A percentile compares a stretch with the other conserved stretches of the same genome.
Evolutionary conservation across 257 asterid species (phyloP).

Genomic region (Misopates orontium): DNA sequence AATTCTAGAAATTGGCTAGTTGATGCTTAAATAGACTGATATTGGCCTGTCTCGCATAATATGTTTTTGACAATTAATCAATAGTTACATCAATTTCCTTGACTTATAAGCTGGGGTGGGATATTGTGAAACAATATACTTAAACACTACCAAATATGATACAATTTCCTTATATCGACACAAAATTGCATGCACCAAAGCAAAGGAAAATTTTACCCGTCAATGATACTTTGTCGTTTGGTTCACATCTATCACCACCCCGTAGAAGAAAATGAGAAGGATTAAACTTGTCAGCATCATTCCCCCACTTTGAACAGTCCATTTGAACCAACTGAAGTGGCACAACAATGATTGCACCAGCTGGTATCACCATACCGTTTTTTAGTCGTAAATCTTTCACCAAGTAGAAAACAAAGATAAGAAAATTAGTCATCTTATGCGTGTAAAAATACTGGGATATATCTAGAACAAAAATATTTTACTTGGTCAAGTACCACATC

Average conservation of each 20-base stretch:
- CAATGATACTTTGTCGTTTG: slow-evolving; percentile 23
- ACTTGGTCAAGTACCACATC: no score
- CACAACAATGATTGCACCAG: slow-evolving; percentile 43
- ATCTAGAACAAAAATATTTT: no score
- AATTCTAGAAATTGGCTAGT: no score
- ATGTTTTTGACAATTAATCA: not conserved
- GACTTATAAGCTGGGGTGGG: not conserved
- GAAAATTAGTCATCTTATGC: slow-evolving; percentile 22
- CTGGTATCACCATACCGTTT: slow-evolving; percentile 42
- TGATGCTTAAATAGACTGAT: no score
- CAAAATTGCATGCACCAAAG: slow-evolving; percentile 2
- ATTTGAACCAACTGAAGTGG: slow-evolving; percentile 47
- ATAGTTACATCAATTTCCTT: not conserved
- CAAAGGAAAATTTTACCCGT: slow-evolving; percentile 29
- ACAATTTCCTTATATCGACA: not conserved
- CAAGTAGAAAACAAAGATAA: slow-evolving; percentile 22
- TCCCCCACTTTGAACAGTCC: slow-evolving; percentile 43
- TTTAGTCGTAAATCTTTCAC: slow-evolving; percentile 41
- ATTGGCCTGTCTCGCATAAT: no score
- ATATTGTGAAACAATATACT: slow-evolving; percentile 6
- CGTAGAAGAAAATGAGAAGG: slow-evolving; percentile 42
- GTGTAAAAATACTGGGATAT: not conserved
- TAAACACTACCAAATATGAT: not conserved
- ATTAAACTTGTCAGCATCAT: slow-evolving; percentile 43
- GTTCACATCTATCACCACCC: slow-evolving; percentile 22